A percentile compares a stretch with the other conserved stretches of the same genome.
phyloP scores from a whole-genome alignment of 2,329 filamentous ascomycete genomes.

The Ascochyta lentis region DNA sequence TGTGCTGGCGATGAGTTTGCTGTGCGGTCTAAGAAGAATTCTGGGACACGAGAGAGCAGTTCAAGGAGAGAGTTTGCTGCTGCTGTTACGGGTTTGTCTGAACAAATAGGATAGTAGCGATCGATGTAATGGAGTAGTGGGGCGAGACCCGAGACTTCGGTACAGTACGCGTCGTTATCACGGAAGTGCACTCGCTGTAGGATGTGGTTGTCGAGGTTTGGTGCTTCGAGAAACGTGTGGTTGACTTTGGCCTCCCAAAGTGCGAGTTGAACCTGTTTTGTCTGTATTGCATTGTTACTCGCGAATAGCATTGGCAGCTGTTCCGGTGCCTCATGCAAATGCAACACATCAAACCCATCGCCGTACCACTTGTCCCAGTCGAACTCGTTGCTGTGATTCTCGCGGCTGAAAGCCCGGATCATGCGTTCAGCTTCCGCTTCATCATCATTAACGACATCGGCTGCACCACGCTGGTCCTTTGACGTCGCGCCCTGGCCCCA shows the following conservation, averaged over 20 bases:
- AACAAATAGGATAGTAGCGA: slow-evolving; percentile 35
- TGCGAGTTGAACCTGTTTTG: slow-evolving; percentile 42
- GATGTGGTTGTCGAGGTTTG: slow-evolving; percentile 19
- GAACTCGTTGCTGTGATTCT: slow-evolving; percentile 77
- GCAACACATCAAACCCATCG: slow-evolving; percentile 80
- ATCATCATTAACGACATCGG: slow-evolving; percentile 72
- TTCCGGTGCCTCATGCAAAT: slow-evolving; percentile 52
- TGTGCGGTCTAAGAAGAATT: slow-evolving; percentile 26
- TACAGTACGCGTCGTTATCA: slow-evolving; percentile 44
- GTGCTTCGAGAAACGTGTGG: slow-evolving; percentile 26
- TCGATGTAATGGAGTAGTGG: slow-evolving; percentile 47
- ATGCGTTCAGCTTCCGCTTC: slow-evolving; percentile 69
- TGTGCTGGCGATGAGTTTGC: slow-evolving; percentile 7
- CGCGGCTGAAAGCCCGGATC: slow-evolving; percentile 79
- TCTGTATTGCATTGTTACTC: slow-evolving; percentile 38
- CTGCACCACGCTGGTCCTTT: slow-evolving; percentile 69
- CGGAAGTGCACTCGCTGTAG: slow-evolving; percentile 38
- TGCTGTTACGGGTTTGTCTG: slow-evolving; percentile 25
- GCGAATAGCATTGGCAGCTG: slow-evolving; percentile 50
- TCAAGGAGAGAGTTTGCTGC: slow-evolving; percentile 30
- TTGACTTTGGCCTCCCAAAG: slow-evolving; percentile 36
- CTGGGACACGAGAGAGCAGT: slow-evolving; percentile 18
- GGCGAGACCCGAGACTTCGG: slow-evolving; percentile 34
- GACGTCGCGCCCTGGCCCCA: slow-evolving; percentile 89
- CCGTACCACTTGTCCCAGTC: slow-evolving; percentile 81